Evolutionary conservation across 352 stramenopile species (phyloP).

Genomic region (Pythium folliculosum): DNA sequence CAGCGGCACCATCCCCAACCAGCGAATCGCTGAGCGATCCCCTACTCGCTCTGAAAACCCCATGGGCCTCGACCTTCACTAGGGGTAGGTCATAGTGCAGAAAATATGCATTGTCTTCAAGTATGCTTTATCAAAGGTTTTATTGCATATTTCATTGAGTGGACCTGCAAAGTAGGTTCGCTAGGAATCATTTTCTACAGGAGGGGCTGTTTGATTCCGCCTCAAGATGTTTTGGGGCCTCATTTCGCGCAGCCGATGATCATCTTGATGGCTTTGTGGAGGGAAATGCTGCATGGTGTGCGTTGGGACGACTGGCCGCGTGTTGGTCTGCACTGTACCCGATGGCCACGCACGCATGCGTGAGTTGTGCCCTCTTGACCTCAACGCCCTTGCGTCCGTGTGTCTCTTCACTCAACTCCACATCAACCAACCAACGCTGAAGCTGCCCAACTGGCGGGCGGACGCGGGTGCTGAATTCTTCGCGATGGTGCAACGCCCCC

Average conservation of each 20-base stretch:
- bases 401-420: conserved; percentile 18
- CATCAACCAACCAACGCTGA: background rate
- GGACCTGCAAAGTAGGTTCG: background rate
- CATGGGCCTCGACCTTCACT: conserved; percentile 4
- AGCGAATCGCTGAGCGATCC: conserved; percentile 5
- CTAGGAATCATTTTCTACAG: background rate
- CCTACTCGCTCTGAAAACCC: conserved; percentile 20
- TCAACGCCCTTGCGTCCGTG: background rate
- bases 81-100: conserved; percentile 7
- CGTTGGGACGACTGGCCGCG: conserved; percentile 3
- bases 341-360: conserved; percentile 17
- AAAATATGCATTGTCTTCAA: conserved; percentile 12
- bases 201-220: background rate
- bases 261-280: background rate
- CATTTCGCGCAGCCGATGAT: background rate
- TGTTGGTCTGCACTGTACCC: conserved; percentile 16
- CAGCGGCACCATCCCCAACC: background rate
- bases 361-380: background rate
- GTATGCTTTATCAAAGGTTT: conserved; percentile 2
- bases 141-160: background rate
- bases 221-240: background rate
- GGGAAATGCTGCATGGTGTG: background rate
- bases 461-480: background rate
- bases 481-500: conserved; percentile 5
- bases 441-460: background rate